Evolutionary conservation across 2,329 filamentous ascomycete genomes (phyloP), one percentile per base, ranked within the genome.

Genomic region (Amauroascus verrucosus): DNA sequence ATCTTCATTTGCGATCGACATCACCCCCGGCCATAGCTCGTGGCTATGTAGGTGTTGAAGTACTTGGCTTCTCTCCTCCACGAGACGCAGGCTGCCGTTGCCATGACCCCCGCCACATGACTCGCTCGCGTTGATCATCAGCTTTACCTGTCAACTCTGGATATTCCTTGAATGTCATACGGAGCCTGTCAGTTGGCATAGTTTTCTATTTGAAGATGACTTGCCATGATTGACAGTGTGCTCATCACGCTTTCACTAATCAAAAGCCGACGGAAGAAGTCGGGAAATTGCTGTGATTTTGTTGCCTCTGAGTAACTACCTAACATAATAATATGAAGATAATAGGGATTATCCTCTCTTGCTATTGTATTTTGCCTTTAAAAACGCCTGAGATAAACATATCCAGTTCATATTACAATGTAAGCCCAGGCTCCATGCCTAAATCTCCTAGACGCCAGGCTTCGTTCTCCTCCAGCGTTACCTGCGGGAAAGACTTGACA

Each of bases 81-180:
- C n/a, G n/a, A n/a, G n/a, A n/a, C n/a, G n/a, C n/a, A n/a, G n/a
- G n/a, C n/a, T n/a, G n/a, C n/a, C n/a, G n/a, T n/a, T n/a, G 11
- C 32, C 32, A 30, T 30, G 26, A 30, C 4, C 26, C 7, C 18
- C 40, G 18, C 40, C 26, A 47, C 44, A 47, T 47, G 44, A 47
- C 44, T 47, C 44, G 44, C 30, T 14, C n/a, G 44, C 28, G 26
- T 18, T 33, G 44, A 47, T 47, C 44, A 47, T 33, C 44, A 47
- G 26, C 44, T 13, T 22, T 11, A 32, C 9, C 26, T 33, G 14
- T 35, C 32, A 35, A 11, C 32, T 35, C 9, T 30, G 26, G 26
- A 30, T 30, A 30, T 30, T 30, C 26, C 9, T 9, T 9, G 9
- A 5, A 30, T 30, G 26, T 9, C 26, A 30, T n/a, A 30, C 26